Conservation (phyloP, 805 yeast genomes). For the Cyberlindnera veronae region DNA sequence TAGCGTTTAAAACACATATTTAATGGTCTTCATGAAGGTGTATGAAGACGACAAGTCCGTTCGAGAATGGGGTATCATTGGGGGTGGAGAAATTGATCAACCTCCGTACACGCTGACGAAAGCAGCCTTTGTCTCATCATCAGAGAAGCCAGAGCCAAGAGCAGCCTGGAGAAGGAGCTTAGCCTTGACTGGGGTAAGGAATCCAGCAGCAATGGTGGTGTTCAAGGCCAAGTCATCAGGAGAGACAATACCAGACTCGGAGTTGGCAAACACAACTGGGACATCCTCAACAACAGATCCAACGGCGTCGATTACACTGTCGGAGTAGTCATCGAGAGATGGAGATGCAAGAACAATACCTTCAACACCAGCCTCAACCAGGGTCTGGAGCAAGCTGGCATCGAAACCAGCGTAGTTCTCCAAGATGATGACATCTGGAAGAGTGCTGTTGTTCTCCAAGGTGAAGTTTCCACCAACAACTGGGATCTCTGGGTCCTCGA, state of each 20-base stretch:
- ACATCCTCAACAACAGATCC: conserved; percentile 31
- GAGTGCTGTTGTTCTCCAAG: conserved; percentile 9
- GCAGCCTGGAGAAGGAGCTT: conserved; percentile 48
- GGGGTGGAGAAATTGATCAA: conserved; percentile 14
- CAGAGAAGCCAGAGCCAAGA: conserved; percentile 37
- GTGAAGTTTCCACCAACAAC: conserved; percentile 12
- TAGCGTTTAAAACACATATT: too few relatives aligned
- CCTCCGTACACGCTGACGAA: conserved; percentile 57
- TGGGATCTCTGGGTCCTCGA: conserved; percentile 9
- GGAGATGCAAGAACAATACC: conserved; percentile 52
- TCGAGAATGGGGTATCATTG: not conserved
- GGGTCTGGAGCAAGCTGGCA: conserved; percentile 33
- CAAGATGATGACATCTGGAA: conserved; percentile 39
- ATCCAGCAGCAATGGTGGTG: conserved; percentile 45
- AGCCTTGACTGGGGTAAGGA: conserved; percentile 49
- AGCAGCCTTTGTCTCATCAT: conserved; percentile 38
- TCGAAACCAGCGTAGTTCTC: conserved; percentile 45
- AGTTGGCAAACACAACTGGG: conserved; percentile 47
- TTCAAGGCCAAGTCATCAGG: conserved; percentile 10
- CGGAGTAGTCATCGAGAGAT: conserved; percentile 41
- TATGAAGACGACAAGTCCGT: too few relatives aligned
- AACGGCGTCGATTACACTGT: conserved; percentile 30
- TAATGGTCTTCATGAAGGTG: too few relatives aligned
- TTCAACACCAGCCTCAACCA: conserved; percentile 30
- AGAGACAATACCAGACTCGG: conserved; percentile 9